Evolutionary conservation across 2,329 filamentous ascomycete genomes (phyloP).

Genomic region (Dendrostoma leiphaemia): DNA sequence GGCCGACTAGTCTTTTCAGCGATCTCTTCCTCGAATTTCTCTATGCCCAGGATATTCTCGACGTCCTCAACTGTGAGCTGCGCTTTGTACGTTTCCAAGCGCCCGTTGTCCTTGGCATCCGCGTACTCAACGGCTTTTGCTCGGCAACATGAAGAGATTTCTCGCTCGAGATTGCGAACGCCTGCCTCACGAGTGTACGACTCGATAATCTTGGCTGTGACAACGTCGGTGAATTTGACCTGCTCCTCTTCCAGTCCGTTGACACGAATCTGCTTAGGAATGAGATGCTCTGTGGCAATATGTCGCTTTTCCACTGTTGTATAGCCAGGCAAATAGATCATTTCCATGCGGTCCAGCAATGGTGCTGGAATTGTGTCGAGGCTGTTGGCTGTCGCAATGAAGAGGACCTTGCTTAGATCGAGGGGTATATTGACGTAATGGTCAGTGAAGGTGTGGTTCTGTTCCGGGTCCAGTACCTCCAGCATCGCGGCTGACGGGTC

Average conservation of each 20-base stretch:
- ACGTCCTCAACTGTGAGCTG: slow-evolving; percentile 75
- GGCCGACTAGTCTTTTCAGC: slow-evolving; percentile 81
- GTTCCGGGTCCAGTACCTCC: slow-evolving; percentile 94
- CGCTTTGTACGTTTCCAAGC: slow-evolving; percentile 69
- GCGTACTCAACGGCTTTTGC: slow-evolving; percentile 94
- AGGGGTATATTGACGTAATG: slow-evolving; percentile 96
- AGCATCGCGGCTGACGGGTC: slow-evolving; percentile 97
- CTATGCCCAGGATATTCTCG: slow-evolving; percentile 87
- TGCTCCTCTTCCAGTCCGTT: slow-evolving; percentile 81
- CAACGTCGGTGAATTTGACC: slow-evolving; percentile 74
- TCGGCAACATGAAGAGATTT: slow-evolving; percentile 91
- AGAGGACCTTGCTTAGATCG: slow-evolving; percentile 92
- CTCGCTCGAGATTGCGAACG: slow-evolving; percentile 92
- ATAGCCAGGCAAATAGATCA: slow-evolving; percentile 88
- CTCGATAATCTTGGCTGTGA: slow-evolving; percentile 93
- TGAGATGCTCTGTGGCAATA: slow-evolving; percentile 88
- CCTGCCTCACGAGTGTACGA: slow-evolving; percentile 95
- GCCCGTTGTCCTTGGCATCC: slow-evolving; percentile 76
- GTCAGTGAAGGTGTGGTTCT: slow-evolving; percentile 92
- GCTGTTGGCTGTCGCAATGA: slow-evolving; percentile 95
- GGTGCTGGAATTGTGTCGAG: slow-evolving; percentile 94
- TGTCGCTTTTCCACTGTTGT: slow-evolving; percentile 96
- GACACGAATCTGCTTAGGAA: slow-evolving; percentile 90
- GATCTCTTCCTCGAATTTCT: slow-evolving; percentile 93
- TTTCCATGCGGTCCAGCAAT: slow-evolving; percentile 95